A percentile compares a stretch with the other conserved stretches of the same genome.
phyloP scores from a whole-genome alignment of 1,139 yeast genomes.

The Kurtzmaniella quercitrusa region DNA sequence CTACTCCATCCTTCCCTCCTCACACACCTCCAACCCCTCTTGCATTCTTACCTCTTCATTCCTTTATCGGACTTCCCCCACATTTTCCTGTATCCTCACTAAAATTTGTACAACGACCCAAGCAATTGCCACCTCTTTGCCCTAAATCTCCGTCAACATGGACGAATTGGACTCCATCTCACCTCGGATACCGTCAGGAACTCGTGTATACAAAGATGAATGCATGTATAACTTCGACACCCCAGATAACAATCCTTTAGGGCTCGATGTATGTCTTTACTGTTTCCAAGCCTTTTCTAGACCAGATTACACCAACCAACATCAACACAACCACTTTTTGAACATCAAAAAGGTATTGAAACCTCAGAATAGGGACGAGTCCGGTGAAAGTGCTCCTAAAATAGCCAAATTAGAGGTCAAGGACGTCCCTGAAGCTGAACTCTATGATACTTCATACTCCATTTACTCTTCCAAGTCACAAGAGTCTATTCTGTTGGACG shows the following conservation, averaged over 20 bases:
- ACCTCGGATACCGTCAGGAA: conserved; percentile 14
- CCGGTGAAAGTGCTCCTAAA: conserved; percentile 43
- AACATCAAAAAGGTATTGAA: conserved; percentile 52
- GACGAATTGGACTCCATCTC: conserved; percentile 12
- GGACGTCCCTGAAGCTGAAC: conserved; percentile 65
- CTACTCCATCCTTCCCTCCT: neutral
- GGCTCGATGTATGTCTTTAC: conserved; percentile 68
- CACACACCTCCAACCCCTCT: neutral
- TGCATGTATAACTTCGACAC: conserved; percentile 80
- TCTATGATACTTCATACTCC: conserved; percentile 46
- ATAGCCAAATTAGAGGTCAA: conserved; percentile 71
- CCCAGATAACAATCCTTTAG: conserved; percentile 53
- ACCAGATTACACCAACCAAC: conserved; percentile 50
- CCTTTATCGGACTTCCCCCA: neutral
- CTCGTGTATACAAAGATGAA: conserved; percentile 69
- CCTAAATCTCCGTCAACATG: no score
- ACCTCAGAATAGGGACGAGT: conserved; percentile 21
- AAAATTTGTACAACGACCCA: no score
- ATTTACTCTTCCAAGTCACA: conserved; percentile 24
- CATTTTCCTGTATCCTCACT: neutral
- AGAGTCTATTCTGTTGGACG: conserved; percentile 23
- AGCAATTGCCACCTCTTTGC: no score
- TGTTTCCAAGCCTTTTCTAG: conserved; percentile 66
- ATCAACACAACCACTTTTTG: conserved; percentile 53
- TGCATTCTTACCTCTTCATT: neutral